Evolutionary conservation across 2,329 filamentous ascomycete species (phyloP).

Genomic region (Simplicillium sp.): DNA sequence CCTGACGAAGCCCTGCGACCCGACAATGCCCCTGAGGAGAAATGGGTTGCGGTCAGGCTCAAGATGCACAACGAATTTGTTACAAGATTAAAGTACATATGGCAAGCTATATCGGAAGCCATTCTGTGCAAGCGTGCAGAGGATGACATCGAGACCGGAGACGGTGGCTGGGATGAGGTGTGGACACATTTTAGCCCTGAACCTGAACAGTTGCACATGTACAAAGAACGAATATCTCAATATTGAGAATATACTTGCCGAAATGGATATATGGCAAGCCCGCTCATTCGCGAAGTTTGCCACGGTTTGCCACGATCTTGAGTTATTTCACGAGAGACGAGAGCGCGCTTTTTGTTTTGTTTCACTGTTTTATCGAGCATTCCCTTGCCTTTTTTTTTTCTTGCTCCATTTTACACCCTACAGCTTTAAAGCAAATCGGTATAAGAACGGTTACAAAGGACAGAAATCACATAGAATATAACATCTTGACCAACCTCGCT

Average conservation of each 20-base stretch:
- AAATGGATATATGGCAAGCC: too few species aligned
- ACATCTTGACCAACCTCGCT: too few species aligned
- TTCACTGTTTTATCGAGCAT: too few species aligned
- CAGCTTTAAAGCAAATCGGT: too few species aligned
- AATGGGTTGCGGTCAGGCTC: constrained; percentile 47
- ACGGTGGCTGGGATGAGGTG: background rate
- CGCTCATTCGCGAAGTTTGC: too few species aligned
- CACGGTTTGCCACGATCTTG: too few species aligned
- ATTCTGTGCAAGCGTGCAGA: constrained; percentile 6
- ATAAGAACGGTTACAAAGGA: too few species aligned
- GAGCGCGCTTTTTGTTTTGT: too few species aligned
- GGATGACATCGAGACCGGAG: background rate
- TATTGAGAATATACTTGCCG: background rate
- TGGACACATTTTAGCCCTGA: background rate
- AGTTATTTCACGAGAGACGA: too few species aligned
- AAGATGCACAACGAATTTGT: constrained; percentile 49
- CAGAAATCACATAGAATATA: too few species aligned
- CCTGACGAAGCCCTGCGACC: constrained; percentile 34
- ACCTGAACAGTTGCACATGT: background rate
- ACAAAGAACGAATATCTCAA: background rate
- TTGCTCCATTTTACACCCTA: too few species aligned
- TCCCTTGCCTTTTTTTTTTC: too few species aligned
- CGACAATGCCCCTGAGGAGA: constrained; percentile 45
- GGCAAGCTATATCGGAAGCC: constrained; percentile 24
- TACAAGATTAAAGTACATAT: constrained; percentile 33